Evolutionary conservation across 2,329 filamentous ascomycete genomes (phyloP).

Genomic region (Bipolaris gigantea): DNA sequence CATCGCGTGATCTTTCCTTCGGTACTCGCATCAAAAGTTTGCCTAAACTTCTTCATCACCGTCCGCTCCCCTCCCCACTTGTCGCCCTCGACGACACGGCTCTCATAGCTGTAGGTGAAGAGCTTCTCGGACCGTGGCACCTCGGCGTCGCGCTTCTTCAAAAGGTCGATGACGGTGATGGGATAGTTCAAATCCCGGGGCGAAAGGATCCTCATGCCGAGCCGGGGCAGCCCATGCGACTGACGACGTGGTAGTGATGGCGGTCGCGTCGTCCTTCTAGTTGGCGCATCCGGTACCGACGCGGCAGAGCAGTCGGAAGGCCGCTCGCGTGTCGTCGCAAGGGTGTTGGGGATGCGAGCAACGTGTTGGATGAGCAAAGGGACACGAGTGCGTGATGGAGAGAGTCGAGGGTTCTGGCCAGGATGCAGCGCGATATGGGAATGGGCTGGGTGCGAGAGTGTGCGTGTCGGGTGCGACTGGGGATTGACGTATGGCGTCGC

Average conservation of each 20-base stretch:
- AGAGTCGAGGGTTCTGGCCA: background rate
- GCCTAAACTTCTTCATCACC: conserved; percentile 70
- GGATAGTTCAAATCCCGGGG: conserved; percentile 75
- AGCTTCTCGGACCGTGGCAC: conserved; percentile 77
- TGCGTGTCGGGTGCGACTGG: conserved; percentile 9
- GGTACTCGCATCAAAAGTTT: conserved; percentile 78
- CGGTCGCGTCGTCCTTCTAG: conserved; percentile 31
- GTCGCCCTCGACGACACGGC: conserved; percentile 67
- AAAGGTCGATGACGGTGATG: conserved; percentile 84
- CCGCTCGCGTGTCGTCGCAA: conserved; percentile 1
- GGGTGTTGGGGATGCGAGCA: background rate
- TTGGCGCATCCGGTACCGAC: conserved; percentile 39
- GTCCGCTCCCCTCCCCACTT: conserved; percentile 73
- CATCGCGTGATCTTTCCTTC: conserved; percentile 79
- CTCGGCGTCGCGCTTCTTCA: conserved; percentile 73
- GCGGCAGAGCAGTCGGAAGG: conserved; percentile 9
- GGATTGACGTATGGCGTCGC: conserved; percentile 21
- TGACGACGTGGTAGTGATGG: conserved; percentile 18
- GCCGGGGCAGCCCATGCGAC: conserved; percentile 37
- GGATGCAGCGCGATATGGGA: background rate
- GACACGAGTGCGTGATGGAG: background rate
- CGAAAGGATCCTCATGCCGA: conserved; percentile 54
- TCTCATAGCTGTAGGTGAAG: conserved; percentile 85
- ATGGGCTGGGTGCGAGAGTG: conserved; percentile 2
- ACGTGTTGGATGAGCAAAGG: background rate